These are phyloP conservation scores for Akanthomyces muscarius DNA, from an alignment of 2,329 filamentous ascomycete species.

Conservation along the genomic window DNA sequence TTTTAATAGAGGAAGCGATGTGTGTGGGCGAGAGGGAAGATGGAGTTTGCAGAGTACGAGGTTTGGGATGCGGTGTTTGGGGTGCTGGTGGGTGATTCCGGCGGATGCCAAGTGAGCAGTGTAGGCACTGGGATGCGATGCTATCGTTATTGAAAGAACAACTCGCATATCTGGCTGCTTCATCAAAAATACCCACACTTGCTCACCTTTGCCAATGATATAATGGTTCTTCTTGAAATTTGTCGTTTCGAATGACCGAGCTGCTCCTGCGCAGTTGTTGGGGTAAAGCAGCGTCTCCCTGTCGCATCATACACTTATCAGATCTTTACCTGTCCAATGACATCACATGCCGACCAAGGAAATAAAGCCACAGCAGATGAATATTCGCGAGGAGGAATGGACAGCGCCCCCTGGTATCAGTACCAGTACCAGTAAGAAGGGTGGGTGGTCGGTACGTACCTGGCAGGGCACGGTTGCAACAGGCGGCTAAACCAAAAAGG, in stretches of 20 bases:
- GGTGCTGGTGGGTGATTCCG: conserved; percentile 11
- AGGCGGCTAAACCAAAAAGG: not conserved
- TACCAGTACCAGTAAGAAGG: not conserved
- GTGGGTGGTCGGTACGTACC: not conserved
- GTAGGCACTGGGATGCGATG: not conserved
- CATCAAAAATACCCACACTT: too few species aligned
- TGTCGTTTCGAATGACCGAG: too few species aligned
- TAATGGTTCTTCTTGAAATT: not conserved
- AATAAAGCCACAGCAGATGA: not conserved
- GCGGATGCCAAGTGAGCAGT: not conserved
- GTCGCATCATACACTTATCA: not conserved
- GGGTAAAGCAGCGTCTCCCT: not conserved
- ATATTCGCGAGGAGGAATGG: not conserved
- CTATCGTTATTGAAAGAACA: not conserved
- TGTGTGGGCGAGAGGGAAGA: conserved; percentile 11
- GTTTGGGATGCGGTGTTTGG: conserved; percentile 22
- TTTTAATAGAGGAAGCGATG: not conserved
- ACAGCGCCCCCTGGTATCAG: not conserved
- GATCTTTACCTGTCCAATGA: conserved; percentile 8
- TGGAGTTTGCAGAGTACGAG: conserved; percentile 17
- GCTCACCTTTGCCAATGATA: not conserved
- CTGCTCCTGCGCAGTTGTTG: not conserved
- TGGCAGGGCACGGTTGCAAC: not conserved
- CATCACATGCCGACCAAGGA: not conserved
- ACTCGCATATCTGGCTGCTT: not conserved